Evolutionary conservation across 2,329 filamentous ascomycete genomes (phyloP).

Genomic region (Onygenales sp.): DNA sequence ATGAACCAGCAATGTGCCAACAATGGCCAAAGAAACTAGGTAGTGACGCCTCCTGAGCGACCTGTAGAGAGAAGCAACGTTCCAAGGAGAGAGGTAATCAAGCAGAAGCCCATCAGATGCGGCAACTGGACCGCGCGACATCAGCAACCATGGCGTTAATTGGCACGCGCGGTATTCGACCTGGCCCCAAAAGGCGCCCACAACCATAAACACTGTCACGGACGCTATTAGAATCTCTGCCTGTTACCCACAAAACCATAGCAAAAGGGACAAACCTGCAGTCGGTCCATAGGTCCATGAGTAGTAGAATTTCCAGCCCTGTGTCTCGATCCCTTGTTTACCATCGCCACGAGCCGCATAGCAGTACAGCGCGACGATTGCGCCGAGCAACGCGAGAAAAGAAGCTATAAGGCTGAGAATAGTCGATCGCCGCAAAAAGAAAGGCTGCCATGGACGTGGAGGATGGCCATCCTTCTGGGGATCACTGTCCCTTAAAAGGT

Average conservation of each 20-base stretch:
- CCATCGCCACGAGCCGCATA: slow-evolving; percentile 5
- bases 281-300: slow-evolving; percentile 7
- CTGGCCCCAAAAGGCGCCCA: too few species aligned
- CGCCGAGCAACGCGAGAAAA: slow-evolving; percentile 3
- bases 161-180: background rate
- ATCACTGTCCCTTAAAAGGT: background rate
- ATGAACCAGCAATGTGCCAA: too few species aligned
- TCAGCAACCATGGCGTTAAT: slow-evolving; percentile 7
- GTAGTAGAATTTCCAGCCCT: slow-evolving; percentile 4
- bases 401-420: slow-evolving; percentile 2
- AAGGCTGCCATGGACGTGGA: slow-evolving; percentile 5
- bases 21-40: background rate
- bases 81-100: slow-evolving; percentile 7
- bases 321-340: slow-evolving; percentile 3
- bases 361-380: slow-evolving; percentile 4
- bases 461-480: background rate
- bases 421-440: slow-evolving; percentile 4
- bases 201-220: background rate
- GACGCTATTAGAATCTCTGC: slow-evolving; percentile 2
- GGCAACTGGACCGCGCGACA: slow-evolving; percentile 3
- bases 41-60: slow-evolving; percentile 5
- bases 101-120: slow-evolving; percentile 5
- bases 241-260: background rate
- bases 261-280: slow-evolving; percentile 5
- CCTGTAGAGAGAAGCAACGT: slow-evolving; percentile 3